Percentiles rank a stretch among this genome's conserved stretches.
Conservation (phyloP, 495 filamentous ascomycete species). For the Xylaria venustula region DNA sequence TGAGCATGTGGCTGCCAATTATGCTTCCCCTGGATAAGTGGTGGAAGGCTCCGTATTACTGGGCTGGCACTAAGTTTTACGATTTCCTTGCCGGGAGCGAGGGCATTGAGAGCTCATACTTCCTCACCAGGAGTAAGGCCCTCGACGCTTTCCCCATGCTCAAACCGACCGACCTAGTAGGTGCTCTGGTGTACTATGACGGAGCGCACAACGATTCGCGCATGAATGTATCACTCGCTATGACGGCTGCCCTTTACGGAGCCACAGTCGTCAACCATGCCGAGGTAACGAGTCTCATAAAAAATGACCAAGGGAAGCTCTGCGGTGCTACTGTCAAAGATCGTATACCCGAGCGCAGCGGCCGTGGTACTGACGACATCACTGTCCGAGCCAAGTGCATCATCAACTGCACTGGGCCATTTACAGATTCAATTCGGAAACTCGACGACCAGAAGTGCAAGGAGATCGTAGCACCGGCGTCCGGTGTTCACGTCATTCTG, state of each 20-base stretch:
- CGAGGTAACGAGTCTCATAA: conserved; percentile 81
- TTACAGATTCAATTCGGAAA: conserved; percentile 89
- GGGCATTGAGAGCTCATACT: conserved; percentile 96
- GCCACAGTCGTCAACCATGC: conserved; percentile 90
- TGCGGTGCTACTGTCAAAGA: conserved; percentile 80
- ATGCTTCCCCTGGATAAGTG: conserved; percentile 95
- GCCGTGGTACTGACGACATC: conserved; percentile 58
- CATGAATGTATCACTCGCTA: conserved; percentile 95
- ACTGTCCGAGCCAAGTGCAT: conserved; percentile 82
- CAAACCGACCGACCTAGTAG: conserved; percentile 78
- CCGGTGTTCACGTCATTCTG: conserved; percentile 91
- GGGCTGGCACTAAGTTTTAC: conserved; percentile 93
- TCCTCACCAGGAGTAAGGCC: conserved; percentile 90
- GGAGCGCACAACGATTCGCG: conserved; percentile 97
- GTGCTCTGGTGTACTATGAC: conserved; percentile 97
- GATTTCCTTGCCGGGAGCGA: conserved; percentile 93
- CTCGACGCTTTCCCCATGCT: conserved; percentile 98
- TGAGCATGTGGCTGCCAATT: conserved; percentile 93
- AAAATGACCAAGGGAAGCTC: conserved; percentile 75
- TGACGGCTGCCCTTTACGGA: conserved; percentile 94
- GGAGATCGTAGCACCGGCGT: conserved; percentile 91
- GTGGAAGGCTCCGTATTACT: conserved; percentile 98
- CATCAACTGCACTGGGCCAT: conserved; percentile 96
- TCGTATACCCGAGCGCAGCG: conserved; percentile 57
- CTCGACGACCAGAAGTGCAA: conserved; percentile 72